A percentile compares a stretch with the other conserved stretches of the same genome.
phyloP scores from a whole-genome alignment of 768 basidiomycete species.

The Pisolithus tinctorius region DNA sequence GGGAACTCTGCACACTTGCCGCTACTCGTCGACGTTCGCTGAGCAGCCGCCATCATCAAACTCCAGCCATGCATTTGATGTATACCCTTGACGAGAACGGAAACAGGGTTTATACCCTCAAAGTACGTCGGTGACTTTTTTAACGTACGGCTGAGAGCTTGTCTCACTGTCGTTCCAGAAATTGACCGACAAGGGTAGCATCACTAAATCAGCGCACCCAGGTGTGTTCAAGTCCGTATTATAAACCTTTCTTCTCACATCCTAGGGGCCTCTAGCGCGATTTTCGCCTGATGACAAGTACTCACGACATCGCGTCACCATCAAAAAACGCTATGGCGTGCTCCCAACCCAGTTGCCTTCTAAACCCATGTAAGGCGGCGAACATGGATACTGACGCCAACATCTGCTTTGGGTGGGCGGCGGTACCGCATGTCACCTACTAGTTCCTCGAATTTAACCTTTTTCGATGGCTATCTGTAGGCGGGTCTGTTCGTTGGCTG shows the following conservation, averaged over 20 bases:
- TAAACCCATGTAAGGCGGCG: slow-evolving; percentile 66
- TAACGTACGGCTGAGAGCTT: not conserved
- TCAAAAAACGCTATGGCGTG: slow-evolving; percentile 89
- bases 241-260: not conserved
- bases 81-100: slow-evolving; percentile 76
- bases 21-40: not conserved
- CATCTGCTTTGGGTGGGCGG: too few relatives aligned
- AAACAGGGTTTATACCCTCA: slow-evolving; percentile 87
- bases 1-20: slow-evolving; percentile 2
- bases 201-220: slow-evolving; percentile 96
- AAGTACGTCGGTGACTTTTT: slow-evolving; percentile 44
- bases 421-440: too few relatives aligned
- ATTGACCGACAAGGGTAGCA: slow-evolving; percentile 68
- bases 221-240: slow-evolving; percentile 42
- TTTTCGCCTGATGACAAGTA: slow-evolving; percentile 99
- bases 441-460: too few relatives aligned
- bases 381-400: not conserved
- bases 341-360: slow-evolving; percentile 85
- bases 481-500: too few relatives aligned
- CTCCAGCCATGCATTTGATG: slow-evolving; percentile 87
- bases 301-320: slow-evolving; percentile 92
- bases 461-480: too few relatives aligned
- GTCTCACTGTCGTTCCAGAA: slow-evolving; percentile 49
- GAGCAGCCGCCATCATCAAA: not conserved
- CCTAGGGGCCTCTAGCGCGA: slow-evolving; percentile 53